Conservation (phyloP, 2,329 filamentous ascomycete genomes). For the Didymella keratinophila region DNA sequence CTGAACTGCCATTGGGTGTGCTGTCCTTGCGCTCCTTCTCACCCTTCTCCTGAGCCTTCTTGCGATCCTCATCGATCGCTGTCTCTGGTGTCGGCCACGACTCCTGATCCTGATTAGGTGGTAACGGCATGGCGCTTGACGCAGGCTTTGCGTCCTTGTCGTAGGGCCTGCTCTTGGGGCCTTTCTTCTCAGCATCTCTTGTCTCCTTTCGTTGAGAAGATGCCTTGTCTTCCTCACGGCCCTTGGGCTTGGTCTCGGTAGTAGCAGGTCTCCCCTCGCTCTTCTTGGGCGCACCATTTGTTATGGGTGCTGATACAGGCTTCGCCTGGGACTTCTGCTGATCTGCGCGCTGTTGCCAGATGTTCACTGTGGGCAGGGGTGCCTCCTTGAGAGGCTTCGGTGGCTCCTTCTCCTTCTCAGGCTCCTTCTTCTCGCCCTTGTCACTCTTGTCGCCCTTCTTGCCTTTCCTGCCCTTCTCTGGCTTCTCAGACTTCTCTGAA, state of each 20-base stretch:
- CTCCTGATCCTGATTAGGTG: conserved; percentile 76
- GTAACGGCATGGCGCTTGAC: conserved; percentile 56
- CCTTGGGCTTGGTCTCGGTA: conserved; percentile 31
- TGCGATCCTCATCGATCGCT: conserved; percentile 77
- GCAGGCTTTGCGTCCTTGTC: conserved; percentile 42
- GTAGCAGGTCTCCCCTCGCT: conserved; percentile 30
- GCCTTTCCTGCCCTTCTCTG: conserved; percentile 60
- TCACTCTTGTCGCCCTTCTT: conserved; percentile 66
- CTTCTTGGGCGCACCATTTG: conserved; percentile 42
- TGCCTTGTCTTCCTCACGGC: conserved; percentile 41
- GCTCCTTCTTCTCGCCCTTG: conserved; percentile 63
- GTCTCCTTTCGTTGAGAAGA: conserved; percentile 36
- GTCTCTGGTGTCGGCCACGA: conserved; percentile 92
- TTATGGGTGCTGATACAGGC: conserved; percentile 51
- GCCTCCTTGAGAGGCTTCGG: conserved; percentile 77
- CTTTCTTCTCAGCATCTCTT: conserved; percentile 42
- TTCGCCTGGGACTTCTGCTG: conserved; percentile 65
- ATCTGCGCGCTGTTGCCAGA: conserved; percentile 83
- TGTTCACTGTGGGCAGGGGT: conserved; percentile 81
- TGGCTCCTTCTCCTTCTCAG: conserved; percentile 50
- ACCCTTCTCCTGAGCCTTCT: conserved; percentile 72
- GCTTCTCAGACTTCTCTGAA: conserved; percentile 62
- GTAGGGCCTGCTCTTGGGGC: conserved; percentile 33
- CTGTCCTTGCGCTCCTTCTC: conserved; percentile 70
- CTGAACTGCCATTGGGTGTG: conserved; percentile 48